Base-by-base conservation (phyloP, 768 basidiomycete genomes). In the Boletus speciosus region DNA sequence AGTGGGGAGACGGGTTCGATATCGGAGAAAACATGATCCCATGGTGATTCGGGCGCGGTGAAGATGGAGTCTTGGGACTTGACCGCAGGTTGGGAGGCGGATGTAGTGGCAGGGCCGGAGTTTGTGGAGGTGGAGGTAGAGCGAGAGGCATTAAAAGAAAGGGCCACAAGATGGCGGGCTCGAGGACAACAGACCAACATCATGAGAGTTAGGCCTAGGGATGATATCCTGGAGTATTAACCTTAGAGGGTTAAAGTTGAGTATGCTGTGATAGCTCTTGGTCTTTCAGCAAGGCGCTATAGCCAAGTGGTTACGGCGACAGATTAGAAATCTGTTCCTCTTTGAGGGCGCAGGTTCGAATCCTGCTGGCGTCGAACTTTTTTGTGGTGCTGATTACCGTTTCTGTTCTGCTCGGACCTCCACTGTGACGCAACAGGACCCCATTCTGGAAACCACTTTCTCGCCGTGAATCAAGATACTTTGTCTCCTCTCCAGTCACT, bases 251-350 rank as follows among this genome's bases (percentile, higher is more conserved):
- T 5, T 1, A n/a, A 3, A 27, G 11, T 27, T 25, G 12, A 1
- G 1, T n/a, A 16, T 19, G 2, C 1, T 9, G 0, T 9, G 0
- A 14, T 14, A 5, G 21, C 14, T 21, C 3, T 4, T 4, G 2
- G 3, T 0, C 1, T 0, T 0, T 6, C 12, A 15, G 1, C 25
- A 71, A 65, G 82, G 81, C 81, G 80, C 82, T 81, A 83, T 84
- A 81, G 81, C 82, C 79, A 83, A 83, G 81, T 83, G 81, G 82
- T 84, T 84, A 84, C 78, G 77, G 82, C 82, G 82, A 83, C 80
- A 81, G 81, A 84, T 82, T 82, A 80, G 81, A 81, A 81, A 46
- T 49, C 49, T 49, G 49, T 49, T 49, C 49, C 49, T 49, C 40
- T 49, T 7, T 80, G 77, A 77, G 80, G 76, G 71, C 71, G 70